Evolutionary conservation across 2,329 filamentous ascomycete species (phyloP).

Genomic region (Coniochaeta sp.): DNA sequence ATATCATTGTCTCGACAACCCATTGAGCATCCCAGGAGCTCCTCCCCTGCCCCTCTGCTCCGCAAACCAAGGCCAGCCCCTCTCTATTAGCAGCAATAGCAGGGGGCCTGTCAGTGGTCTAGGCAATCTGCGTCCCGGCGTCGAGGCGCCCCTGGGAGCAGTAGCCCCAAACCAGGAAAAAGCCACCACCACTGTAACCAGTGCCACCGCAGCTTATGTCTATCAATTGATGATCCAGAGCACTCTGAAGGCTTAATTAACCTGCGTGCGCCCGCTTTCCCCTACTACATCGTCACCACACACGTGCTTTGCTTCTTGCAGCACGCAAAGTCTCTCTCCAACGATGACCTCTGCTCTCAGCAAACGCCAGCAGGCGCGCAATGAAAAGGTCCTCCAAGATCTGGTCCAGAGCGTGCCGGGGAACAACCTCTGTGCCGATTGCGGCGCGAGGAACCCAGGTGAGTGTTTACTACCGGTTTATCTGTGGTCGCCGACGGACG

Average conservation of each 20-base stretch:
- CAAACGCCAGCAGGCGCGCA: constrained; percentile 97
- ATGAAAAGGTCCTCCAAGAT: constrained; percentile 86
- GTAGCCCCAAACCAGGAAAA: constrained; percentile 1
- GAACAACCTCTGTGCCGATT: constrained; percentile 93
- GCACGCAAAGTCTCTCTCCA: too few relatives aligned
- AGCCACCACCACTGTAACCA: background rate
- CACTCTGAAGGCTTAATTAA: background rate
- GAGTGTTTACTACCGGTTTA: constrained; percentile 26
- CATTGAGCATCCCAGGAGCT: background rate
- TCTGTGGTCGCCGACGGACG: background rate
- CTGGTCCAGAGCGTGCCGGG: constrained; percentile 76
- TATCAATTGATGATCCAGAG: background rate
- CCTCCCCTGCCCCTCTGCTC: background rate
- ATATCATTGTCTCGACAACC: background rate
- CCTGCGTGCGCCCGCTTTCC: background rate
- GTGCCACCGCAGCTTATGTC: background rate
- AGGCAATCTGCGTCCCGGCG: constrained; percentile 1
- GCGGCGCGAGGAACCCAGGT: constrained; percentile 87
- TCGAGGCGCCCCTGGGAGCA: background rate
- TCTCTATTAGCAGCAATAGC: too few relatives aligned
- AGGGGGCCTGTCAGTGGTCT: background rate
- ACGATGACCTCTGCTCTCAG: constrained; percentile 61
- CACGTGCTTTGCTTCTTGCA: background rate
- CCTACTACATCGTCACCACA: background rate
- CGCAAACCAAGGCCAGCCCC: background rate